Base-by-base conservation (phyloP, 2,329 filamentous ascomycete genomes). In the Trichoderma atrobrunneum region DNA sequence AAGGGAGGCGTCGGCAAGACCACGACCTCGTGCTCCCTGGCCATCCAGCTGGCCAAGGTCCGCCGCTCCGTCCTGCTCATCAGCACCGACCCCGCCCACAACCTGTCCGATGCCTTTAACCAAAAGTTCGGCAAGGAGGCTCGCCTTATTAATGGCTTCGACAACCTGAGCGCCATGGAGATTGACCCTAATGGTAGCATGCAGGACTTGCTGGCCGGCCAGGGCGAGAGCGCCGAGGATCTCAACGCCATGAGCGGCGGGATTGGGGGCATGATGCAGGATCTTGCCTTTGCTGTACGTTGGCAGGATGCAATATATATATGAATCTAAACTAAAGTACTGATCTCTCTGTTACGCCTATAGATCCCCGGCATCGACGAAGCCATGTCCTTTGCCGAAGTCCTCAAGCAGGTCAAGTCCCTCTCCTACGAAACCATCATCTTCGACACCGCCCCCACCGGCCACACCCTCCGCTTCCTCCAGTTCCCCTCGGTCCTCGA, bases 121-220 rank as follows among this genome's bases (percentile, higher is more conserved):
- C 95, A 99, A 84, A 99, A 99, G 85, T 99, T 99, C 80, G 96
- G 96, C 86, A 99, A 99, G 87, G 96, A 99, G 83, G 96, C 96
- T 69, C 91, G 94, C 74, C 90, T 97, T 51, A 88, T 99, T 75
- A 91, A 97, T 77, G 96, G 96, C 76, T 98, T 97, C 80, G 90
- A 91, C 39, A 98, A 98, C 82, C 86, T 99, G 76, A 97, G 93
- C 80, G 96, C 96, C 74, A 99, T 99, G 96, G 96, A 99, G 84
- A 98, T 99, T 78, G 96, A 99, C 80, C 96, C 96, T 68, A 98
- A 97, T 80, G 96, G 95, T 62, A 97, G 94, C 80, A 97, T 99
- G 82, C 96, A 98, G 84, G 96, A 99, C 81, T 85, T 99, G 71
- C 85, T 99, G 74, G 92, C 93, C 11, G 92, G 91, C 2, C 87